Evolutionary conservation across 305 asterid species (phyloP).

Genomic region (Fraxinus greggii): DNA sequence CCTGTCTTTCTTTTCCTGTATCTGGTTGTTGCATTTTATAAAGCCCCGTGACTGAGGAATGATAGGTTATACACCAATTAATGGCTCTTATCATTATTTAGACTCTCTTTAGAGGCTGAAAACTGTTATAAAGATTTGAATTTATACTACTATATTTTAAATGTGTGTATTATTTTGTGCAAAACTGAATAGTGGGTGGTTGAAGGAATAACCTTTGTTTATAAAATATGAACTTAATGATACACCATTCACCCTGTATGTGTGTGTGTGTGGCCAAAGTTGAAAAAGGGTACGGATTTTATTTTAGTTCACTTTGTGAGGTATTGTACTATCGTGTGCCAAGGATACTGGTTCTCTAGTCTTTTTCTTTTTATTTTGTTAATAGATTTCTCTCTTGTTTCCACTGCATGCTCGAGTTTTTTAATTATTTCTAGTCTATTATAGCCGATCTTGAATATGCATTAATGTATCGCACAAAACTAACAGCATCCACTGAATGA

Average conservation of each 20-base stretch:
- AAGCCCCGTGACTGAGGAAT: constrained; percentile 23
- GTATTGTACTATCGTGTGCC: background rate
- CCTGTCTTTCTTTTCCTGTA: constrained; percentile 6
- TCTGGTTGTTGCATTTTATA: constrained; percentile 23
- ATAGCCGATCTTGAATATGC: background rate
- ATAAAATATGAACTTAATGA: constrained; percentile 15
- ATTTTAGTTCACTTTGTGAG: background rate
- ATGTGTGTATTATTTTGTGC: background rate
- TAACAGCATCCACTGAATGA: background rate
- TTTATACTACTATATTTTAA: background rate
- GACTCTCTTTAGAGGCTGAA: background rate
- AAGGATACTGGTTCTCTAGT: background rate
- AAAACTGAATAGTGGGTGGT: constrained; percentile 26
- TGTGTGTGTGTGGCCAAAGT: background rate
- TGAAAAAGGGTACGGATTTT: background rate
- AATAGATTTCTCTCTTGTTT: background rate
- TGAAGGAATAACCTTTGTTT: constrained; percentile 18
- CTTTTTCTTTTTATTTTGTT: background rate
- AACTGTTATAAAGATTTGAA: background rate
- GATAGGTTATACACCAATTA: constrained; percentile 36
- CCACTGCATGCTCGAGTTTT: background rate
- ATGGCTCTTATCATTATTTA: constrained; percentile 34
- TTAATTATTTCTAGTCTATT: background rate
- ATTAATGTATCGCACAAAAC: background rate
- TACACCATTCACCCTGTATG: constrained; percentile 7